phyloP scores from a whole-genome alignment of 768 basidiomycete genomes.

The Lentinula raphanica region DNA sequence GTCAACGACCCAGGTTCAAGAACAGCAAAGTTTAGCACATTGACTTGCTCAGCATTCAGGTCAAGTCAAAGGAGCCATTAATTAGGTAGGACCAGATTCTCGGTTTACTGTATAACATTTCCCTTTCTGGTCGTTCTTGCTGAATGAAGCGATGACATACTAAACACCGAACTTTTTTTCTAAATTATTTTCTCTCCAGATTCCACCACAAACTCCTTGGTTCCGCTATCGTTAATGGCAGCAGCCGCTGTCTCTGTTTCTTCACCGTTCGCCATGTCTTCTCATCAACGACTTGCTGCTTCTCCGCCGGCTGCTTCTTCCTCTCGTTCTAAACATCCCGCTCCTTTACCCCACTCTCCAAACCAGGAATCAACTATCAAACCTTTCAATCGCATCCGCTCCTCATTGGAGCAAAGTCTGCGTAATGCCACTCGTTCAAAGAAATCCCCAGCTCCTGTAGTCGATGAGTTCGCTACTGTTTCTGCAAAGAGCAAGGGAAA shows the following conservation, averaged over 20 bases:
- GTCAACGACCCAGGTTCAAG: not conserved
- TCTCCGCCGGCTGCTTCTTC: slow-evolving; percentile 31
- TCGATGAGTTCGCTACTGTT: slow-evolving; percentile 41
- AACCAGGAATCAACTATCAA: slow-evolving; percentile 37
- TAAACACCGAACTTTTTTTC: not conserved
- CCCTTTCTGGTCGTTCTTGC: slow-evolving; percentile 6
- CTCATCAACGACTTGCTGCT: slow-evolving; percentile 30
- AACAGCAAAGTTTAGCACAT: not conserved
- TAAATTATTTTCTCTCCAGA: not conserved
- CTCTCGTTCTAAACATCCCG: slow-evolving; percentile 34
- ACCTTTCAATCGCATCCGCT: slow-evolving; percentile 60
- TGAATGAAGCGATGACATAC: not conserved
- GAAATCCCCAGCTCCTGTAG: slow-evolving; percentile 29
- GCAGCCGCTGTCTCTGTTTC: slow-evolving; percentile 30
- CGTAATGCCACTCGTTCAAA: slow-evolving; percentile 59
- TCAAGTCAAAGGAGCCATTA: not conserved
- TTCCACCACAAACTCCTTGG: not conserved
- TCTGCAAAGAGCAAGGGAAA: slow-evolving; percentile 34
- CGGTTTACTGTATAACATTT: not conserved
- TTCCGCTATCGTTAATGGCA: not conserved
- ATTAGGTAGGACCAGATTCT: not conserved
- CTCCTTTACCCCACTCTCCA: slow-evolving; percentile 27
- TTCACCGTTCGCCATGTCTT: slow-evolving; percentile 31
- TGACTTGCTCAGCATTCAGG: not conserved
- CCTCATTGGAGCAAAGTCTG: slow-evolving; percentile 62